These are phyloP conservation scores for Quercus glauca DNA, from an alignment of 306 rosid genomes.

Conservation along the genomic window DNA sequence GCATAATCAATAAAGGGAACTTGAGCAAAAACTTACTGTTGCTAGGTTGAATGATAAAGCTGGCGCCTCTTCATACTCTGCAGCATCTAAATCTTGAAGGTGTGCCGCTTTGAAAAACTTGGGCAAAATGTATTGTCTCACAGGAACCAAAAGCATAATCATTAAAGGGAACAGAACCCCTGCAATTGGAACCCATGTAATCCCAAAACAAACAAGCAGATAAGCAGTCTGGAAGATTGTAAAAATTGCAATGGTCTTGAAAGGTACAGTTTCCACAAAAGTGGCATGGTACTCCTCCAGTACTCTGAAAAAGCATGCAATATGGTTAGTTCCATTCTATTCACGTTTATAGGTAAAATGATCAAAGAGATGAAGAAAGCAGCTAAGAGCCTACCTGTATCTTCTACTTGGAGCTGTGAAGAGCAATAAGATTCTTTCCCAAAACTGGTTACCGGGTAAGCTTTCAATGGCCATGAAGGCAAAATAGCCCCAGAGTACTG, in stretches of 20 bases:
- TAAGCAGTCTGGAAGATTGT: conserved; percentile 65
- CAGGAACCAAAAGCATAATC: conserved; percentile 91
- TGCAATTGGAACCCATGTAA: conserved; percentile 77
- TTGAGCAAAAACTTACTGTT: conserved; percentile 32
- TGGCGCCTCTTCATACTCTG: conserved; percentile 68
- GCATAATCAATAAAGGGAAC: too few relatives aligned
- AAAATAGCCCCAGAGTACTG: conserved; percentile 82
- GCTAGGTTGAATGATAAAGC: conserved; percentile 46
- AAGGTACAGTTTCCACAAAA: conserved; percentile 69
- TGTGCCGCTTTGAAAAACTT: conserved; percentile 67
- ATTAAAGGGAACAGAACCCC: conserved; percentile 77
- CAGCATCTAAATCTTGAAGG: conserved; percentile 83
- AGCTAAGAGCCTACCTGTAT: conserved; percentile 54
- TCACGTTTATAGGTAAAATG: background rate
- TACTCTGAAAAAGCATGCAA: conserved; percentile 35
- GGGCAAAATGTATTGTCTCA: conserved; percentile 78
- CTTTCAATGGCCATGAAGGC: conserved; percentile 88
- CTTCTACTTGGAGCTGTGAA: conserved; percentile 70
- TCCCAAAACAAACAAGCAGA: conserved; percentile 75
- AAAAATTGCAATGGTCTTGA: conserved; percentile 62
- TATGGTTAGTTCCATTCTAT: background rate
- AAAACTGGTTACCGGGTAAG: conserved; percentile 80
- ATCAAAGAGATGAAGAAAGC: background rate
- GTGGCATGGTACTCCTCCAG: conserved; percentile 63
- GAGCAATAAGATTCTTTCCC: conserved; percentile 71